Evolutionary conservation across 768 basidiomycete species (phyloP), one percentile per base, ranked within the genome.

Genomic region (Lentinula lateritia): DNA sequence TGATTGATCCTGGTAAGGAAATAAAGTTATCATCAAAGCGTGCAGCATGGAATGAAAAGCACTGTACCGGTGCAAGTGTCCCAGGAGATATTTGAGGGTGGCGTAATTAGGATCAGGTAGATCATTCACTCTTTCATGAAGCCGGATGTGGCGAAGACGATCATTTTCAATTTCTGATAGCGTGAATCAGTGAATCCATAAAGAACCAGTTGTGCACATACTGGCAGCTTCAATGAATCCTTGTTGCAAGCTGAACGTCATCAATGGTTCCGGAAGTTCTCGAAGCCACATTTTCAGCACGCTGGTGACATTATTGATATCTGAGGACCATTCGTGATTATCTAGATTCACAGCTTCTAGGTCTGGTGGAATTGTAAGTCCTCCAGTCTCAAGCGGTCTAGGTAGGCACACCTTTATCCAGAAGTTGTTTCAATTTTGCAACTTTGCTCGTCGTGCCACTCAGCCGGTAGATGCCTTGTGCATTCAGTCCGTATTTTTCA

Each of bases 91-190:
- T 71, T 98, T 98, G 55, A 98, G 80, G 1, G 96, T 96, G 1
- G 97, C 93, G 69, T 99, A 99, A 73, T 98, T 98, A n/a, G 97
- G 85, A 75, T 99, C 97, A 12, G 97, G 96, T 58, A 99, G 81
- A 66, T 98, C 96, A 68, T 99, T 99, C 50, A 99, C 95, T 50
- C 95, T 87, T 70, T 98, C 97, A 69, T 99, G 97, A 57, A 98
- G 76, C 54, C 95, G 86, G 65, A 99, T 98, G 68, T 98, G 96
- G 62, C 96, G 85, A 65, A 98, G 77, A 55, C 96, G 86, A 66
- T 97, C 95, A 69, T 96, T 97, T 59, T 98, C 97, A 64, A 91
- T 91, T 70, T 87, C 90, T 95, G 58, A 50, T 23, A 34, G 5
- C 5, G 8, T 23, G 15, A 4, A 18, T 41, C 32, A 61, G 59